These are phyloP conservation scores for Myriosclerotinia curreyana DNA, from an alignment of 2,329 filamentous ascomycete genomes.

Conservation along the genomic window DNA sequence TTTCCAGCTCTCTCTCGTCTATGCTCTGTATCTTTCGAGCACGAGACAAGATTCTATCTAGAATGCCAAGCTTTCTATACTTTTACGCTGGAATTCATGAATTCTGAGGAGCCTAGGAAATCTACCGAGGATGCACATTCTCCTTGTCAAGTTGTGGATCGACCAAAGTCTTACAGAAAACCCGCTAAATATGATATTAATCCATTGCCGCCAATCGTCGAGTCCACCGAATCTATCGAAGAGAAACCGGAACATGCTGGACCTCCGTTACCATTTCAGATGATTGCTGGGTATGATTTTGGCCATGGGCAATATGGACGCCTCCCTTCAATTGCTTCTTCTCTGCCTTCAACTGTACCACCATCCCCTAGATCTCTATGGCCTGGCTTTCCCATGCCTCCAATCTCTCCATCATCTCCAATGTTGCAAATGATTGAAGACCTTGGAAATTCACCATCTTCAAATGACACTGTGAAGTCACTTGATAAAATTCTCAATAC, in stretches of 20 bases:
- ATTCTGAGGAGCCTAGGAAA: background rate
- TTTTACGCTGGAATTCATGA: constrained; percentile 8
- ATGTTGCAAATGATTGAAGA: constrained; percentile 9
- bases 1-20: background rate
- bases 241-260: background rate
- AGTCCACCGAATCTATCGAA: constrained; percentile 3
- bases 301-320: background rate
- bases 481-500: background rate
- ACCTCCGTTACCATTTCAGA: background rate
- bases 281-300: too few relatives aligned
- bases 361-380: background rate
- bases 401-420: background rate
- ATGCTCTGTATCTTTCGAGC: constrained; percentile 5
- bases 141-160: background rate
- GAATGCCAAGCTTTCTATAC: constrained; percentile 11
- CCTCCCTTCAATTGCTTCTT: background rate
- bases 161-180: constrained; percentile 8
- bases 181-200: constrained; percentile 13
- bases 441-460: background rate
- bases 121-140: background rate
- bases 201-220: background rate
- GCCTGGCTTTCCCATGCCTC: too few relatives aligned
- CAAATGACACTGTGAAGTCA: background rate
- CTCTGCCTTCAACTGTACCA: background rate
- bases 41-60: constrained; percentile 8